Evolutionary conservation across 768 basidiomycete species (phyloP), one percentile per base, ranked within the genome.

Genomic region (Suillus subaureus): DNA sequence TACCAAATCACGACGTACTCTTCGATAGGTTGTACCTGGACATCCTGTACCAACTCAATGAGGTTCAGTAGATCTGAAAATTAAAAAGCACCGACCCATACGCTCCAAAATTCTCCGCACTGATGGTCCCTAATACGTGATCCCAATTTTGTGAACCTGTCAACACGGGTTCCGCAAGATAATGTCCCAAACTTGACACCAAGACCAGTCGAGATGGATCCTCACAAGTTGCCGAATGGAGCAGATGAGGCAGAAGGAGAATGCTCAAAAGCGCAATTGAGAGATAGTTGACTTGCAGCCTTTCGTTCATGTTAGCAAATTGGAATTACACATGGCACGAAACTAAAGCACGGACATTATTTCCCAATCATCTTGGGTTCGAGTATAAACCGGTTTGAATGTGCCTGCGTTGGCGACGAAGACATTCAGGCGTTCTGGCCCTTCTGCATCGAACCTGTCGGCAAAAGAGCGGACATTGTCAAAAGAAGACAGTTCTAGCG

Each of bases 331-430:
- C 9, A 18, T 28, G 26, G 4, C 15, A 16, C 16, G 11, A 3
- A 13, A 37, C 8, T n/a, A 28, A 52, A n/a, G 42, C 18, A 70
- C 73, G 33, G 64, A 85, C 85, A 69, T 74, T 37, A 70, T 33
- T 68, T 87, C 85, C 82, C 82, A 86, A 9, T 82, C 84, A 66
- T 87, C 85, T 2, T 66, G 47, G 0, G 81, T 81, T n/a, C 68
- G 64, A n/a, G 66, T 39, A 45, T 79, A 79, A 1, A 61, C 45
- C 0, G 1, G 2, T 1, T 23, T 18, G 1, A 68, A 62, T 9
- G 72, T 61, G 9, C 74, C 79, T 1, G 78, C 80, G 47, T 78
- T 79, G 6, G 71, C 70, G 26, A 80, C 67, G 23, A 82, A 65
- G 2, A 73, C 63, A 43, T 80, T 72, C 43, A 81, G 68, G 8